Evolutionary conservation across 441 rosid species (phyloP), one percentile per base, ranked within the genome.

Genomic region (Oxalis stricta): DNA sequence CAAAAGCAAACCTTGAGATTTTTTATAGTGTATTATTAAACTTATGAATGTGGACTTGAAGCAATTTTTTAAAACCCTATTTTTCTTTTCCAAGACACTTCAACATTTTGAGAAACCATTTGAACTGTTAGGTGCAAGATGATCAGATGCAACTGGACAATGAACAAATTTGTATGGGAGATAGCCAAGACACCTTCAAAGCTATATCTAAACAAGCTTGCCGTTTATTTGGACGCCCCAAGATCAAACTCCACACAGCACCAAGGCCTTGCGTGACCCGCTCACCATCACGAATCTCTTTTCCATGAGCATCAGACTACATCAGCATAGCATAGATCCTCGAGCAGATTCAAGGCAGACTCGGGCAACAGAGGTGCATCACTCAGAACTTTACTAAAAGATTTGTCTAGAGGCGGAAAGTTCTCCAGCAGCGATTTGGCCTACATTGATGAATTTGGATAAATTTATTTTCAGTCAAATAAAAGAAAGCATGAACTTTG

Each of bases 201-300:
- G 82, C 99, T 49, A 93, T 88, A 56, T 66, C 83, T 62, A 93
- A 64, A 75, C 96, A 84, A 68, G 86, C 78, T 59, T 76, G 73
- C 45, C 99, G 83, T 56, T 80, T 66, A 55, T 67, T 75, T 67
- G 97, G 88, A 52, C 96, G 97, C 44, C 88, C 88, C 68, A 85
- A 56, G 69, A 93, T 82, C 71, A 93, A 75, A 75, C 97, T 74
- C 99, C 99, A 93, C 21, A 81, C 95, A 37, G 92, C 87, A 59
- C 97, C 97, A 56, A 93, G 97, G 41, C 99, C 99, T 65, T 93
- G 99, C 29, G 99, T 88, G 30, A 93, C 88, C 52, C 88, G 99
- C 58, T 93, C 97, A 48, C 77, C 66, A 55, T 88, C 99, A 54
- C 75, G 73, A 35, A 70, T 59, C 56, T 71, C 83, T 66, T 66